Conservation (phyloP, 2,329 filamentous ascomycete genomes). For the Colletotrichum sp. region DNA sequence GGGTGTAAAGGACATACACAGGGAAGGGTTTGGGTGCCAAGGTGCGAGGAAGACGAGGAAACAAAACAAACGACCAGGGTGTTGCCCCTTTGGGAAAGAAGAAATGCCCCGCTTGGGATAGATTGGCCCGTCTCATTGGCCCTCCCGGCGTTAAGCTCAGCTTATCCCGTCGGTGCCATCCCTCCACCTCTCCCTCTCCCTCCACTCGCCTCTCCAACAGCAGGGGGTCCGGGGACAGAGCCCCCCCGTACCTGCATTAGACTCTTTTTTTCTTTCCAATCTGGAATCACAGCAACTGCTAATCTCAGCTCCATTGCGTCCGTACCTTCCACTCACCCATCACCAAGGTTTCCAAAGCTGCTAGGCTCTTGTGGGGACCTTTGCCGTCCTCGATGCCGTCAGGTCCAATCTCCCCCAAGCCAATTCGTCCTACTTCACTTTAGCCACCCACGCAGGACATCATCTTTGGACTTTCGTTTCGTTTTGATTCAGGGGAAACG, state of each 20-base stretch:
- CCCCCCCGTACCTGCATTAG: constrained; percentile 15
- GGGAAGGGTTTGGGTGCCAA: background rate
- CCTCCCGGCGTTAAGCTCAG: background rate
- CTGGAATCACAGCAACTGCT: background rate
- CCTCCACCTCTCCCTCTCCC: background rate
- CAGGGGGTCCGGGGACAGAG: background rate
- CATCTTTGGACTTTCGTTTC: background rate
- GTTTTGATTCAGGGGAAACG: background rate
- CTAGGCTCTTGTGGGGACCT: background rate
- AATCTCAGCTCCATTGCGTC: background rate
- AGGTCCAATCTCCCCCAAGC: background rate
- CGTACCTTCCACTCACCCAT: background rate
- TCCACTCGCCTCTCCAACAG: background rate
- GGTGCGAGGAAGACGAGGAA: background rate
- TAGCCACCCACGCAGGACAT: background rate
- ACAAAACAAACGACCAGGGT: background rate
- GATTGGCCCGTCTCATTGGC: background rate
- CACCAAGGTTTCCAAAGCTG: background rate
- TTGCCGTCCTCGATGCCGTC: background rate
- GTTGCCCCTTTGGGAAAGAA: background rate
- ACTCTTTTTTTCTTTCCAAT: background rate
- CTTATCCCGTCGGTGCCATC: background rate
- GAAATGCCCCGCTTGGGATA: background rate
- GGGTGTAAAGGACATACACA: background rate
- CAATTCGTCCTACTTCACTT: background rate